Conservation (phyloP, 2,329 filamentous ascomycete genomes). For the Stemphylium beticola region DNA sequence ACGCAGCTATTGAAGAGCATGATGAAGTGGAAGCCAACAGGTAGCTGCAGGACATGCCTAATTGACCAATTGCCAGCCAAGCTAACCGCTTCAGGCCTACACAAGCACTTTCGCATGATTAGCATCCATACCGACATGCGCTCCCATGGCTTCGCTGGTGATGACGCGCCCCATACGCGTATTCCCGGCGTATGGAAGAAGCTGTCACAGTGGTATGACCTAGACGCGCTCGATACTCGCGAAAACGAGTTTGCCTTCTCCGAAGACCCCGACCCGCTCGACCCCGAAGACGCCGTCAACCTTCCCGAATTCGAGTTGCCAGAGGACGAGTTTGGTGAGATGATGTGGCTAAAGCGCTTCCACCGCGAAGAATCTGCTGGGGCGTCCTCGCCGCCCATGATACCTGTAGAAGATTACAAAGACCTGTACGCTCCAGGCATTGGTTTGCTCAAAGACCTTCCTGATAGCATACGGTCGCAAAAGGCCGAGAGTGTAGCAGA, state of each 20-base stretch:
- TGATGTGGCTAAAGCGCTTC: slow-evolving; percentile 53
- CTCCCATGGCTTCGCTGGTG: slow-evolving; percentile 70
- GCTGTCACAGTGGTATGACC: slow-evolving; percentile 80
- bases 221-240: slow-evolving; percentile 84
- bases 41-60: slow-evolving; percentile 45
- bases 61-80: neutral
- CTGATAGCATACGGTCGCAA: slow-evolving; percentile 34
- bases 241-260: slow-evolving; percentile 66
- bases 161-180: slow-evolving; percentile 76
- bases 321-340: slow-evolving; percentile 51
- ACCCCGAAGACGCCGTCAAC: slow-evolving; percentile 42
- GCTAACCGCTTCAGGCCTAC: slow-evolving; percentile 56
- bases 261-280: slow-evolving; percentile 60
- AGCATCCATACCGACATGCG: slow-evolving; percentile 46
- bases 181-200: slow-evolving; percentile 94
- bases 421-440: slow-evolving; percentile 40
- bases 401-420: slow-evolving; percentile 43
- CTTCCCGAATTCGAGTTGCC: slow-evolving; percentile 53
- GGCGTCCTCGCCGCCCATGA: slow-evolving; percentile 39
- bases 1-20: slow-evolving; percentile 91
- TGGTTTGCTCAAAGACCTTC: slow-evolving; percentile 42
- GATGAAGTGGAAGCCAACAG: slow-evolving; percentile 95
- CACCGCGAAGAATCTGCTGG: slow-evolving; percentile 32
- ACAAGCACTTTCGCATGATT: slow-evolving; percentile 63
- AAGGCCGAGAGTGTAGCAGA: slow-evolving; percentile 39